Evolutionary conservation across 108 stramenopile genomes (phyloP).

Genomic region (Nannochloropsis granulata): DNA sequence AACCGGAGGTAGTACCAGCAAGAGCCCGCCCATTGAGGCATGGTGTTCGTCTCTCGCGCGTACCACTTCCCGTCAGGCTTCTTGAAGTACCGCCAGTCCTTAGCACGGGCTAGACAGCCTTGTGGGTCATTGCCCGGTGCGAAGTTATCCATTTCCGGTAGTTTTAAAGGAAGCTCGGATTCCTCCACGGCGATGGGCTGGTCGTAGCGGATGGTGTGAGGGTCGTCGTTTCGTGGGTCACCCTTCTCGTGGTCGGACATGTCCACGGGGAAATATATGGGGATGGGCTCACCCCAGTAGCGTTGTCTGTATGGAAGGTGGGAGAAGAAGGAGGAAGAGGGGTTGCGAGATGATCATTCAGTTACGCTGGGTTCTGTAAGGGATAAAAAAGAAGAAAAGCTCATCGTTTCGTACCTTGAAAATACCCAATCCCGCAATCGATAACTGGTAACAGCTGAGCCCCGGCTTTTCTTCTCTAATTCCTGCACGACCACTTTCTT

Average conservation of each 20-base stretch:
- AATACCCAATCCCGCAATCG: neutral
- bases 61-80: slow-evolving; percentile 75
- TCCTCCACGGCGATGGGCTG: slow-evolving; percentile 81
- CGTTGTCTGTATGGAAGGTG: neutral
- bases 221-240: slow-evolving; percentile 35
- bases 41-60: slow-evolving; percentile 93
- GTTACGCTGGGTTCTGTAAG: neutral
- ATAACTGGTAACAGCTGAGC: slow-evolving; percentile 40
- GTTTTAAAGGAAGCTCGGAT: slow-evolving; percentile 63
- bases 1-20: slow-evolving; percentile 98
- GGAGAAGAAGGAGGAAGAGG: neutral
- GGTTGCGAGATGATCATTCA: neutral
- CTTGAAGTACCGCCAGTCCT: slow-evolving; percentile 88
- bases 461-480: neutral
- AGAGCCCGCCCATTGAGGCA: slow-evolving; percentile 96
- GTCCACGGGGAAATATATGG: slow-evolving; percentile 93
- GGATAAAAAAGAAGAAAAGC: neutral
- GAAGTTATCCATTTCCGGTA: slow-evolving; percentile 85
- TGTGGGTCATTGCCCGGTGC: slow-evolving; percentile 85
- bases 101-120: slow-evolving; percentile 79
- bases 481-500: slow-evolving; percentile 1
- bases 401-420: neutral
- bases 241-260: slow-evolving; percentile 53
- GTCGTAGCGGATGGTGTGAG: slow-evolving; percentile 68
- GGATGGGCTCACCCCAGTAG: slow-evolving; percentile 91